Conservation (phyloP, 1,284 basidiomycete species). For the Phlebopus sp. region DNA sequence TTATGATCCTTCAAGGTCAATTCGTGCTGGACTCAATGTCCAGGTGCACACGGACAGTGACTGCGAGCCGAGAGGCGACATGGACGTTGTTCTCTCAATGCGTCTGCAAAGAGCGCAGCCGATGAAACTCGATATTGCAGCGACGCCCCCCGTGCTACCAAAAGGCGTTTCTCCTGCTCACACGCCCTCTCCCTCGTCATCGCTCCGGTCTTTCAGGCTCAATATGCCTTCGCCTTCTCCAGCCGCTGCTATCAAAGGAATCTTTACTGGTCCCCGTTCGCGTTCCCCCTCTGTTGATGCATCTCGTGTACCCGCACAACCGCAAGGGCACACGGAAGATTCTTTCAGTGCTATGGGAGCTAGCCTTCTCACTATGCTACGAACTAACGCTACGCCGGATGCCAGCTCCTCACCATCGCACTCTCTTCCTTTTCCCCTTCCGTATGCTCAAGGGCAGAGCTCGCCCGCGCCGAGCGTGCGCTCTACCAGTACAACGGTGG, state of each 20-base stretch:
- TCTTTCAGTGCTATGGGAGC: conserved; percentile 54
- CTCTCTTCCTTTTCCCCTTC: conserved; percentile 22
- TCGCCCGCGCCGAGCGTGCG: conserved; percentile 32
- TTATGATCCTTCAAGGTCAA: conserved; percentile 42
- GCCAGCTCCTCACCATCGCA: conserved; percentile 23
- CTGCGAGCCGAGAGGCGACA: conserved; percentile 67
- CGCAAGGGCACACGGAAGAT: conserved; percentile 35
- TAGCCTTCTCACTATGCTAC: conserved; percentile 52
- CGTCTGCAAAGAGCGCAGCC: conserved; percentile 52
- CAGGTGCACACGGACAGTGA: conserved; percentile 40
- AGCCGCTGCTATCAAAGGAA: conserved; percentile 43
- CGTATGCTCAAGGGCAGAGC: conserved; percentile 15
- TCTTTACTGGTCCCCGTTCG: conserved; percentile 54
- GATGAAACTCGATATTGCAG: conserved; percentile 11
- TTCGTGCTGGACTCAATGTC: conserved; percentile 61
- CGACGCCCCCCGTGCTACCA: conserved; percentile 11
- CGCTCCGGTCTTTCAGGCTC: conserved; percentile 40
- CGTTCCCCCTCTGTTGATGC: conserved; percentile 54
- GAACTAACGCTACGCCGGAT: conserved; percentile 37
- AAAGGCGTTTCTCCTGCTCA: conserved; percentile 12
- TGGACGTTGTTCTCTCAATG: conserved; percentile 81
- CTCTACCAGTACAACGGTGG: conserved; percentile 21
- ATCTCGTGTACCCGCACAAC: conserved; percentile 22
- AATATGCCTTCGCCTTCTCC: conserved; percentile 22
- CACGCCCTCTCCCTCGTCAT: conserved; percentile 43